Evolutionary conservation across 805 yeast genomes (phyloP), one percentile per base, ranked within the genome.

Genomic region (Saccharomycopsis olivae): DNA sequence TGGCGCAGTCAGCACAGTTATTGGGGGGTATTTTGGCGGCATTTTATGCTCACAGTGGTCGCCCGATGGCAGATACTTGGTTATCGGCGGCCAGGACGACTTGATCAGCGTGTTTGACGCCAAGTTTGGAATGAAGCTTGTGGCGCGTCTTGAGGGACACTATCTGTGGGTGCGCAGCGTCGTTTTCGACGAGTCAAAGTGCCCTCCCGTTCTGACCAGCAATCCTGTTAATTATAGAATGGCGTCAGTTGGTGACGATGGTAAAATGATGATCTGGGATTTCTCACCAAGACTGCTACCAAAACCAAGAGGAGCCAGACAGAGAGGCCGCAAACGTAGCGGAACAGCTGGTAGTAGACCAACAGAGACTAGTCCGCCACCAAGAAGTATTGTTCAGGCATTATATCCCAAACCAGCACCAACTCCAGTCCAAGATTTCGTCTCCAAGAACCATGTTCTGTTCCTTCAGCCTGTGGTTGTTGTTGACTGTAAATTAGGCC

Each of bases 81-180:
- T 96, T 24, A 87, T 96, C 9, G 98, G 92, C 47, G 89, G 92
- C 35, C 76, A 71, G 52, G 80, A 75, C 56, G 74, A 71, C 54
- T 65, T 68, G 48, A 59, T 62, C 10, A 49, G 62, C 11, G 49
- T 62, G 10, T 62, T 52, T 43, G 66, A 63, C 43, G 47, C 61
- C 11, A 38, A 23, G 20, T 17, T 33, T 17, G 40, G n/a, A 20
- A 19, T 36, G 13, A 33, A 34, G 21, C 36, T 46, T 13, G 45
- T 46, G 9, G 49, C 41, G 5, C 28, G 47, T 17, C 28, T 46
- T 6, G 45, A 64, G 48, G 80, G 80, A 6, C 73, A 73, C 34
- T 51, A 56, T 29, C 69, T 78, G 2, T 74, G 77, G 74, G 62
- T 75, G 3, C 53, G 68, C 19, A 53, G 58, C 4, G 61, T 74